These are phyloP conservation scores for Ceratopteris richardii DNA, from an alignment of 75 land plant species.

Conservation along the genomic window DNA sequence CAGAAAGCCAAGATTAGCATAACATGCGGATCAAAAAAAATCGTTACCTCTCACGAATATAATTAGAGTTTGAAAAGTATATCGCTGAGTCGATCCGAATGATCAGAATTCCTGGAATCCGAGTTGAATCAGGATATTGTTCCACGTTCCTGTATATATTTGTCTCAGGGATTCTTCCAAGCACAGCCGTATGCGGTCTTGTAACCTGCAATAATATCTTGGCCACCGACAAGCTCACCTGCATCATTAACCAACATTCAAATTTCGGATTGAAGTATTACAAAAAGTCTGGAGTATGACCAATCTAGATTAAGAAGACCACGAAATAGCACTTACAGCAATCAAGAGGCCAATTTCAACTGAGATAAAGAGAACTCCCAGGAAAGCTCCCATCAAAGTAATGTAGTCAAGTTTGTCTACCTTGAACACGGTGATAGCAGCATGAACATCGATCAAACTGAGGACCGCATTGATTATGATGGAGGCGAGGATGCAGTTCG, in stretches of 20 bases:
- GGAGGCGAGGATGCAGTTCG: constrained; percentile 55
- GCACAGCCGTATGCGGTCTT: constrained; percentile 56
- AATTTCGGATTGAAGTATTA: too few relatives aligned
- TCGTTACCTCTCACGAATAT: constrained; percentile 58
- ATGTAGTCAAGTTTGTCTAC: constrained; percentile 75
- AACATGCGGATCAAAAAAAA: too few relatives aligned
- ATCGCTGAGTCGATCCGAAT: constrained; percentile 52
- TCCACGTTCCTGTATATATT: constrained; percentile 38
- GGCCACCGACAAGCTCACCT: constrained; percentile 59
- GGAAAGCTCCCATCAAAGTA: constrained; percentile 60
- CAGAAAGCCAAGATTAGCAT: too few relatives aligned
- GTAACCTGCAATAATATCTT: constrained; percentile 56
- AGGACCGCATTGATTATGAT: constrained; percentile 73
- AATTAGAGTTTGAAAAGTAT: constrained; percentile 49
- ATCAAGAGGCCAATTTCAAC: too few relatives aligned
- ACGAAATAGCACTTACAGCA: constrained; percentile 59
- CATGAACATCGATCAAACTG: constrained; percentile 58
- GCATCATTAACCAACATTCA: too few relatives aligned
- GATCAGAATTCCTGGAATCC: constrained; percentile 37
- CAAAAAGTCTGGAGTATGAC: too few relatives aligned
- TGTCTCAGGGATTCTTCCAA: constrained; percentile 74
- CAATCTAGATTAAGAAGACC: constrained; percentile 41
- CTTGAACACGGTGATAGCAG: constrained; percentile 51
- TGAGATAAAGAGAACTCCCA: constrained; percentile 65
- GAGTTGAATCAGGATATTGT: constrained; percentile 40